phyloP scores from a whole-genome alignment of 1,139 yeast species.

The Saccharomyces pastorianus region DNA sequence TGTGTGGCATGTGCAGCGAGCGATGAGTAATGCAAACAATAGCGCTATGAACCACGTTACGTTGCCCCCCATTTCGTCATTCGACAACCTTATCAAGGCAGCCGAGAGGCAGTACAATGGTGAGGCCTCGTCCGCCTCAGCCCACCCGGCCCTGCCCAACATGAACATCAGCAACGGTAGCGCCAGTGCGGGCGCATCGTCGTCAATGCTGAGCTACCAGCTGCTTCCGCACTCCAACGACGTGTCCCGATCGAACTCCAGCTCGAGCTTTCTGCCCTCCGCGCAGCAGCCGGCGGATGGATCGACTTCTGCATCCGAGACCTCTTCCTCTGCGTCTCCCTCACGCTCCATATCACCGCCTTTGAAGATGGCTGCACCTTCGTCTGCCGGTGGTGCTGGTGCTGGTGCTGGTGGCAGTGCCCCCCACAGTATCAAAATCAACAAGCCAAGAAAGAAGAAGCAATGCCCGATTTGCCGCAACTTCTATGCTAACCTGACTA shows the following conservation, averaged over 20 bases:
- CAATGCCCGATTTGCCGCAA: constrained; percentile 78
- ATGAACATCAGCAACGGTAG: background rate
- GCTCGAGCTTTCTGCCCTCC: background rate
- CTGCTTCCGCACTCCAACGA: constrained; percentile 1
- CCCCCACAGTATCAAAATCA: constrained; percentile 2
- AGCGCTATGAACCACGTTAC: constrained; percentile 6
- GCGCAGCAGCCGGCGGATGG: background rate
- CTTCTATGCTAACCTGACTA: constrained; percentile 70
- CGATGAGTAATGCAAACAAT: background rate
- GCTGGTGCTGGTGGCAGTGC: constrained; percentile 4
- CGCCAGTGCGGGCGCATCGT: background rate
- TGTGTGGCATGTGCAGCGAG: constrained; percentile 1
- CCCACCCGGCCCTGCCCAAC: background rate
- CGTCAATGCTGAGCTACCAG: background rate
- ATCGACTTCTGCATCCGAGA: background rate
- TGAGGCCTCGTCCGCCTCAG: background rate
- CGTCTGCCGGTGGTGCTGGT: background rate
- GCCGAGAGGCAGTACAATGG: constrained; percentile 14
- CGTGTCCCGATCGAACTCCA: background rate
- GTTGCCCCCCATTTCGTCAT: constrained; percentile 27
- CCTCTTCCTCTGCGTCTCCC: background rate
- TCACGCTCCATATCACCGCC: background rate
- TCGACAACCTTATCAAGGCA: constrained; percentile 20
- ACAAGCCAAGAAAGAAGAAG: constrained; percentile 60
- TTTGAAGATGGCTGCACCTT: background rate